Evolutionary conservation across 2,329 filamentous ascomycete genomes (phyloP).

Genomic region (Clonostachys byssicola): DNA sequence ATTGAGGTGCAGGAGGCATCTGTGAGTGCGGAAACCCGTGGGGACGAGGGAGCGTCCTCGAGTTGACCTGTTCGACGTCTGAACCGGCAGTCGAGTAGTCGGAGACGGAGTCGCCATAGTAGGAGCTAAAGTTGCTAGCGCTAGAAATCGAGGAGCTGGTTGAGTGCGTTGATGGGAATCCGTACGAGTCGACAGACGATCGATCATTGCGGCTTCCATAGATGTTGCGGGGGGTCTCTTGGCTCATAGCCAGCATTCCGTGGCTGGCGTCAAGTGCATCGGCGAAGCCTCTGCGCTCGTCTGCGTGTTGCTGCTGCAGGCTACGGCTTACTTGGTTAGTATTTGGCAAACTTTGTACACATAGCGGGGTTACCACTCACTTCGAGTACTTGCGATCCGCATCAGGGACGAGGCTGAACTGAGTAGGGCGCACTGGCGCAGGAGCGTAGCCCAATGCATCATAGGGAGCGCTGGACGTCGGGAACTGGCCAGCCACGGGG

Average conservation of each 20-base stretch:
- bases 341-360: conserved; percentile 43
- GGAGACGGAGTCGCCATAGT: conserved; percentile 84
- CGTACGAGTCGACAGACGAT: conserved; percentile 80
- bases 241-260: conserved; percentile 93
- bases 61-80: conserved; percentile 77
- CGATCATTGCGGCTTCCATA: conserved; percentile 69
- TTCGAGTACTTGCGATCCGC: conserved; percentile 69
- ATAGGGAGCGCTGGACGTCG: conserved; percentile 62
- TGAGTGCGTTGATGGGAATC: conserved; percentile 82
- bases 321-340: not conserved
- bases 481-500: conserved; percentile 61
- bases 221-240: conserved; percentile 88
- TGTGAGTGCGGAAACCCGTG: conserved; percentile 57
- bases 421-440: conserved; percentile 52
- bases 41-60: conserved; percentile 79
- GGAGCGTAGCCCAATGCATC: conserved; percentile 73
- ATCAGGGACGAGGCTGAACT: conserved; percentile 53
- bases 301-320: conserved; percentile 3
- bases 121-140: conserved; percentile 74
- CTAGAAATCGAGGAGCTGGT: conserved; percentile 86
- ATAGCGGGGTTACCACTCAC: conserved; percentile 52
- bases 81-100: conserved; percentile 90
- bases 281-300: conserved; percentile 68
- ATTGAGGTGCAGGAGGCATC: conserved; percentile 80
- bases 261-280: conserved; percentile 91